A percentile compares a stretch with the other conserved stretches of the same genome.
Conservation (phyloP, 2,329 filamentous ascomycete genomes). For the Curvularia sp. region DNA sequence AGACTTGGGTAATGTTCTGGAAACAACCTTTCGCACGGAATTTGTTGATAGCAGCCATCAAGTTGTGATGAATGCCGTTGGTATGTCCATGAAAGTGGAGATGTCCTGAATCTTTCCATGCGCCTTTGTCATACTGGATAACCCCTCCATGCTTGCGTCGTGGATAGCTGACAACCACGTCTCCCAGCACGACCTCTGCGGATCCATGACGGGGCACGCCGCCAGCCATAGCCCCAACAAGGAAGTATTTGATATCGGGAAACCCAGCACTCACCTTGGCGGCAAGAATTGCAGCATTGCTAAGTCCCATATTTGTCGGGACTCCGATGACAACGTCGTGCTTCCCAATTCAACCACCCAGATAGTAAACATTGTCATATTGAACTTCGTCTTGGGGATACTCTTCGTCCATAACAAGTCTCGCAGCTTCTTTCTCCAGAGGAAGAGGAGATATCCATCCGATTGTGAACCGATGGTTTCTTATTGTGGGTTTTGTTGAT, state of each 20-base stretch:
- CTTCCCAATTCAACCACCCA: slow-evolving; percentile 17
- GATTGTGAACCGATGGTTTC: slow-evolving; percentile 34
- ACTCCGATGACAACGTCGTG: slow-evolving; percentile 23
- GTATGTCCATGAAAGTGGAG: slow-evolving; percentile 18
- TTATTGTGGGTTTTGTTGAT: not conserved
- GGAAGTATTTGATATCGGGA: slow-evolving; percentile 22
- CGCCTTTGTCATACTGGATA: slow-evolving; percentile 28
- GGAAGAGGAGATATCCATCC: slow-evolving; percentile 46
- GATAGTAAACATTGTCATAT: slow-evolving; percentile 9
- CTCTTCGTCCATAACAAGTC: slow-evolving; percentile 38
- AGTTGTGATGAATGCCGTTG: slow-evolving; percentile 17
- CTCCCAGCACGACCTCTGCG: slow-evolving; percentile 28
- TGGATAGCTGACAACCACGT: slow-evolving; percentile 30
- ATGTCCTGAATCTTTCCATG: slow-evolving; percentile 19
- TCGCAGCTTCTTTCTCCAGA: slow-evolving; percentile 40
- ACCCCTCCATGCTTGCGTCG: slow-evolving; percentile 27
- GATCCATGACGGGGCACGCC: slow-evolving; percentile 27
- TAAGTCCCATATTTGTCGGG: slow-evolving; percentile 11
- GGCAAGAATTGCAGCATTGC: slow-evolving; percentile 13
- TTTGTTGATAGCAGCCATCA: slow-evolving; percentile 17
- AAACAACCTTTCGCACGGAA: slow-evolving; percentile 12
- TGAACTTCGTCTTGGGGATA: slow-evolving; percentile 23
- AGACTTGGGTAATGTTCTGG: not conserved
- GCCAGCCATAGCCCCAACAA: slow-evolving; percentile 31
- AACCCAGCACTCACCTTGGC: slow-evolving; percentile 21